Evolutionary conservation across 441 rosid genomes (phyloP).

Genomic region (Pelargonium citronellum): DNA sequence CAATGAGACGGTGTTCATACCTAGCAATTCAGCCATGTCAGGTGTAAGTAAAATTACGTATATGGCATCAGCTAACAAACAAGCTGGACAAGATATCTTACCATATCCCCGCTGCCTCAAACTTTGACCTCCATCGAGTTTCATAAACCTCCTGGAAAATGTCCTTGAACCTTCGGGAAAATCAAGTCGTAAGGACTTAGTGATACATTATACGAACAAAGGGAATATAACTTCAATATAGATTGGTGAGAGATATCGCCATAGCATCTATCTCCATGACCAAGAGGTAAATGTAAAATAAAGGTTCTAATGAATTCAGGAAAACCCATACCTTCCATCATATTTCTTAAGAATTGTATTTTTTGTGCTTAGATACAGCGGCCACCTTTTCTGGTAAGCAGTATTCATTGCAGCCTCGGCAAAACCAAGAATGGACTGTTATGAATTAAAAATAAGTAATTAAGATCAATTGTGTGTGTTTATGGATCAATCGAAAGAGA

Average conservation of each 20-base stretch:
- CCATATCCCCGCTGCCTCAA: slow-evolving; percentile 42
- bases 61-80: slow-evolving; percentile 15
- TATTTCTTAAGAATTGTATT: slow-evolving; percentile 86
- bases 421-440: slow-evolving; percentile 75
- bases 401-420: slow-evolving; percentile 92
- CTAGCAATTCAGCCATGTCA: slow-evolving; percentile 31
- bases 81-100: slow-evolving; percentile 27
- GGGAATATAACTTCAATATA: not conserved
- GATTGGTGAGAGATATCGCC: not conserved
- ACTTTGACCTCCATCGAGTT: slow-evolving; percentile 22
- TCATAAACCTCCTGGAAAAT: slow-evolving; percentile 23
- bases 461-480: not conserved
- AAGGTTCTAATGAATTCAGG: not conserved
- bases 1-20: slow-evolving; percentile 90
- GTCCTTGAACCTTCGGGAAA: slow-evolving; percentile 19
- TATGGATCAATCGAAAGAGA: not conserved
- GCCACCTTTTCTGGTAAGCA: slow-evolving; percentile 86
- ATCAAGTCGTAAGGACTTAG: not conserved
- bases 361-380: slow-evolving; percentile 90
- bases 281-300: not conserved
- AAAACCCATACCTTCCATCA: slow-evolving; percentile 65
- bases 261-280: slow-evolving; percentile 1
- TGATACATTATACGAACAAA: not conserved
- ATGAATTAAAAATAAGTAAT: not conserved
- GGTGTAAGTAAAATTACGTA: slow-evolving; percentile 19